Percentiles rank a stretch among this genome's conserved stretches.
Conservation (phyloP, 2,329 filamentous ascomycete genomes). For the Trichoderma hamatum region DNA sequence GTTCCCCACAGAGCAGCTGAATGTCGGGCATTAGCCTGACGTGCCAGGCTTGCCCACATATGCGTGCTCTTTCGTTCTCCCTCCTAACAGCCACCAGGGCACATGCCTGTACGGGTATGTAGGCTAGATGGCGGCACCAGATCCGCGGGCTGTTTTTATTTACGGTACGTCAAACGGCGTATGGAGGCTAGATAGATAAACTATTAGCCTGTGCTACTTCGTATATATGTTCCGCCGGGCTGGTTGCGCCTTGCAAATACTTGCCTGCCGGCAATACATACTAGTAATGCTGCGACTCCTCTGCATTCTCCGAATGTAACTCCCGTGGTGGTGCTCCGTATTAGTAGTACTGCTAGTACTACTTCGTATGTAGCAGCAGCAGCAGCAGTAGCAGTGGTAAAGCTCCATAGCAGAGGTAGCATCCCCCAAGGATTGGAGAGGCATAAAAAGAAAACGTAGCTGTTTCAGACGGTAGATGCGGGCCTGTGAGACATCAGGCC, state of each 20-base stretch:
- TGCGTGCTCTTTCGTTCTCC: background rate
- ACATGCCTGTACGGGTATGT: background rate
- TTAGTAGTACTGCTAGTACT: background rate
- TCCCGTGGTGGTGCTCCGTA: background rate
- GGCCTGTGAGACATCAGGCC: constrained; percentile 23
- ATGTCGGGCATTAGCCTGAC: constrained; percentile 15
- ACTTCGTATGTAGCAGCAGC: background rate
- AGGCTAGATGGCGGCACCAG: background rate
- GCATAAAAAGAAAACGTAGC: background rate
- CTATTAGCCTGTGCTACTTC: background rate
- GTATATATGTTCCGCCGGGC: background rate
- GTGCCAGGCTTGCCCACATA: background rate
- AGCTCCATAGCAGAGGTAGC: background rate
- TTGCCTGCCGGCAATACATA: background rate
- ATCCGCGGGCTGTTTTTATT: background rate
- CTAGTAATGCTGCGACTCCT: background rate
- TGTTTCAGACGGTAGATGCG: background rate
- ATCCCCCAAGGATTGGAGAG: background rate
- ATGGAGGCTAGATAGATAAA: constrained; percentile 2
- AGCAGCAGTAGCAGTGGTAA: background rate
- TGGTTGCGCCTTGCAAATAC: background rate
- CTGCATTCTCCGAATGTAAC: background rate
- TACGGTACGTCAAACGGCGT: background rate
- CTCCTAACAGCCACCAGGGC: background rate
- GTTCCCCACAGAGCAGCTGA: constrained; percentile 19